A percentile compares a stretch with the other conserved stretches of the same genome.
These are phyloP conservation scores for Yarrowia sp. DNA, from an alignment of 805 yeast genomes.

Conservation along the genomic window DNA sequence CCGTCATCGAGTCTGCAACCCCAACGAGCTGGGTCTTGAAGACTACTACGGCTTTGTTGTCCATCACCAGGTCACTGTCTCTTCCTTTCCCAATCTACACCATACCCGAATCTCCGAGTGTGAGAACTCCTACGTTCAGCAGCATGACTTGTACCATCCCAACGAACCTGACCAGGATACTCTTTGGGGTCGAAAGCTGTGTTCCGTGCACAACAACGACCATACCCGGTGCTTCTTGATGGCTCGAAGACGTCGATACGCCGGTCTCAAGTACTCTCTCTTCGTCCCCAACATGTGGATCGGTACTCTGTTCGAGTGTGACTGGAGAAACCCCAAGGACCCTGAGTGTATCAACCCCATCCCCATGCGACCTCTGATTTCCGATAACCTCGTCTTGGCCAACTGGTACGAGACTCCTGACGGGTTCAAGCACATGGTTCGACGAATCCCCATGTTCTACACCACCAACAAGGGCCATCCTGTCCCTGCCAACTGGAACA, in stretches of 20 bases:
- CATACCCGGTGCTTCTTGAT: conserved; percentile 42
- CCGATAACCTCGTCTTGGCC: conserved; percentile 41
- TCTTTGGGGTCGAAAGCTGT: conserved; percentile 43
- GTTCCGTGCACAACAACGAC: conserved; percentile 39
- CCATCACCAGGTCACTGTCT: conserved; percentile 41
- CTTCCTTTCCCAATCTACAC: conserved; percentile 10
- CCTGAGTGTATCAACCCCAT: conserved; percentile 40
- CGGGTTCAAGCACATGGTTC: conserved; percentile 28
- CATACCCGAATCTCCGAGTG: conserved; percentile 43
- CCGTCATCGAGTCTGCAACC: conserved; percentile 41
- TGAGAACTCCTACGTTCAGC: conserved; percentile 31
- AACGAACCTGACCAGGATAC: conserved; percentile 35
- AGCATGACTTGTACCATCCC: conserved; percentile 42
- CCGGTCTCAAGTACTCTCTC: conserved; percentile 31
- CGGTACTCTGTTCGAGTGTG: conserved; percentile 45
- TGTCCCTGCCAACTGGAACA: conserved; percentile 19
- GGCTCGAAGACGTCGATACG: conserved; percentile 42
- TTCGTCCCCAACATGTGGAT: conserved; percentile 42
- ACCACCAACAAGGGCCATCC: conserved; percentile 29
- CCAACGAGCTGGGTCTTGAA: conserved; percentile 40
- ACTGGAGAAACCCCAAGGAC: conserved; percentile 31
- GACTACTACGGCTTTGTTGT: conserved; percentile 43
- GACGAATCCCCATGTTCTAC: conserved; percentile 38
- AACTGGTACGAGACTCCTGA: conserved; percentile 42
- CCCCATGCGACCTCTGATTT: conserved; percentile 42